phyloP scores from a whole-genome alignment of 2,329 filamentous ascomycete genomes.

The Saccharata proteae region DNA sequence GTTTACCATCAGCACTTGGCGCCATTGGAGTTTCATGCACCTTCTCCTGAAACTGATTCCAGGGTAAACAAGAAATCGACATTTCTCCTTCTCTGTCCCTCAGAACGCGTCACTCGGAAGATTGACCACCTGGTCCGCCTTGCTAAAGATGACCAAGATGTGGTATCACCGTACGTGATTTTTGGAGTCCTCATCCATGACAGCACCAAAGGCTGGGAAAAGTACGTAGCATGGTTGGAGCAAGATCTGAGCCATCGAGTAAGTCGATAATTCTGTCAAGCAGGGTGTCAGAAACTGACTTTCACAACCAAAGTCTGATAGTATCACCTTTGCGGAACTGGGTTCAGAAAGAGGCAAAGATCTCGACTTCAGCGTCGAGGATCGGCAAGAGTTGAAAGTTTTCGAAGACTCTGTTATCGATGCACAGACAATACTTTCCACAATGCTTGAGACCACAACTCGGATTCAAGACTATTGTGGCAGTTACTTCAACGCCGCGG shows the following conservation, averaged over 20 bases:
- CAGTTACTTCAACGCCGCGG: constrained; percentile 1
- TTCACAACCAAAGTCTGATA: not conserved
- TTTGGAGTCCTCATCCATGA: constrained; percentile 6
- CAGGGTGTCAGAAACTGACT: not conserved
- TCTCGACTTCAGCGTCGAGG: constrained; percentile 8
- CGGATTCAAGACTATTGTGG: not conserved
- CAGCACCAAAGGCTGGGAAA: constrained; percentile 6
- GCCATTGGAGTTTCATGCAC: not conserved
- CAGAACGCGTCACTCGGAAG: constrained; percentile 2
- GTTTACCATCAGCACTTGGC: constrained; percentile 8
- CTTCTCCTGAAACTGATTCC: not conserved
- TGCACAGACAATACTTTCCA: constrained; percentile 6
- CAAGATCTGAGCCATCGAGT: constrained; percentile 5
- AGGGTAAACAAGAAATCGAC: not conserved
- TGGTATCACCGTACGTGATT: not conserved
- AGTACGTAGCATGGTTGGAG: constrained; percentile 10
- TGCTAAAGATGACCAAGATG: not conserved
- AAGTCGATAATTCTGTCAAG: not conserved
- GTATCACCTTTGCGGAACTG: constrained; percentile 2
- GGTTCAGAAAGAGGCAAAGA: not conserved
- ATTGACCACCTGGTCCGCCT: not conserved
- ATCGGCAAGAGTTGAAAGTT: constrained; percentile 8
- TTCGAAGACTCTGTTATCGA: constrained; percentile 8
- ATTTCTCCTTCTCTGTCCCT: constrained; percentile 8
- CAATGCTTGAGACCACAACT: constrained; percentile 1